Evolutionary conservation across 1,284 basidiomycete species (phyloP).

Genomic region (Megacollybia platyphylla): DNA sequence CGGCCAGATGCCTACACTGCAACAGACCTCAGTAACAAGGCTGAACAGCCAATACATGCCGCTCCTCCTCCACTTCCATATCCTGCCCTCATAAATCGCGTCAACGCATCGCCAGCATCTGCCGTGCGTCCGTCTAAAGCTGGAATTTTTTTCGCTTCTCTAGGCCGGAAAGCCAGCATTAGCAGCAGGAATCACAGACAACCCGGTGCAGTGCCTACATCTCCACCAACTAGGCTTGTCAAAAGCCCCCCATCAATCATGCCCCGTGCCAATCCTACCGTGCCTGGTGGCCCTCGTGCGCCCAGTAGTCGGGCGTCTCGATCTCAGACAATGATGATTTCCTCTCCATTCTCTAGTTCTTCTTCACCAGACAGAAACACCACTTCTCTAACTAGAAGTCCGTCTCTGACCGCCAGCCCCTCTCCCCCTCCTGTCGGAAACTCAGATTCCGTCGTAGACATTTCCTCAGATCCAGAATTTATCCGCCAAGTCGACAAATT

Average conservation of each 20-base stretch:
- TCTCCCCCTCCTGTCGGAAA: slow-evolving; percentile 1
- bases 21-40: slow-evolving; percentile 51
- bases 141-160: slow-evolving; percentile 59
- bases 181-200: slow-evolving; percentile 20
- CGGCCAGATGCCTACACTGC: slow-evolving; percentile 65
- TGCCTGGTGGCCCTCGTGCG: slow-evolving; percentile 69
- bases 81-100: slow-evolving; percentile 26
- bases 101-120: slow-evolving; percentile 11
- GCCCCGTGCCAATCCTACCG: slow-evolving; percentile 32
- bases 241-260: slow-evolving; percentile 26
- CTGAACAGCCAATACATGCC: slow-evolving; percentile 28
- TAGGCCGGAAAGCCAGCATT: slow-evolving; percentile 59
- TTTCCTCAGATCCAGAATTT: slow-evolving; percentile 36
- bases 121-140: slow-evolving; percentile 21
- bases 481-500: slow-evolving; percentile 59
- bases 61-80: slow-evolving; percentile 67
- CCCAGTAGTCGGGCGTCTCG: slow-evolving; percentile 48
- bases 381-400: background rate
- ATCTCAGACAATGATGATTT: slow-evolving; percentile 45
- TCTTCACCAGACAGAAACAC: background rate
- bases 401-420: background rate
- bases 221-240: slow-evolving; percentile 23
- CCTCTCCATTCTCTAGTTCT: slow-evolving; percentile 21
- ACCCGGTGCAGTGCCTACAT: slow-evolving; percentile 11
- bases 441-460: slow-evolving; percentile 12